Conservation (phyloP, 2,329 filamentous ascomycete species). For the Didymella lethalis region DNA sequence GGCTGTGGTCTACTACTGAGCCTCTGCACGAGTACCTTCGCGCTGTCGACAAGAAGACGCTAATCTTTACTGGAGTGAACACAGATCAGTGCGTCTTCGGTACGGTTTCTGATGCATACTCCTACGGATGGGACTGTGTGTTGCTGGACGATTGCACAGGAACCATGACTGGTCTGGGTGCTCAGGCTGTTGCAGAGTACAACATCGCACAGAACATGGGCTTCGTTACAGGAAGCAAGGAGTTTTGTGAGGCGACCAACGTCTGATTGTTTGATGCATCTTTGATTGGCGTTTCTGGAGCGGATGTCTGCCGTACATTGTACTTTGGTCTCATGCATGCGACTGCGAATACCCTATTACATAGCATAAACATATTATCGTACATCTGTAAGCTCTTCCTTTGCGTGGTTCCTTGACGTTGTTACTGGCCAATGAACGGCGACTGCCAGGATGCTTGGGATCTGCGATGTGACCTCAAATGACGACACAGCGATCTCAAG, state of each 20-base stretch:
- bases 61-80: conserved; percentile 55
- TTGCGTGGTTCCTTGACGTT: conserved; percentile 5
- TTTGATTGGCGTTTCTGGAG: conserved; percentile 9
- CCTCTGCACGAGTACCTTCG: conserved; percentile 53
- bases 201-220: conserved; percentile 55
- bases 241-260: conserved; percentile 36
- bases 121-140: conserved; percentile 54
- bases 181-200: conserved; percentile 52
- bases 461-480: conserved; percentile 39
- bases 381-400: background rate
- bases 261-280: conserved; percentile 11
- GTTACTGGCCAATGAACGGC: conserved; percentile 20
- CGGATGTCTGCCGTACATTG: conserved; percentile 6
- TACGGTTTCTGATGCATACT: conserved; percentile 54
- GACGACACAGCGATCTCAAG: conserved; percentile 34
- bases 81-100: conserved; percentile 56
- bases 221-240: conserved; percentile 51
- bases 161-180: conserved; percentile 52
- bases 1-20: conserved; percentile 52
- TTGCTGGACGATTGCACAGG: conserved; percentile 53
- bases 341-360: conserved; percentile 25
- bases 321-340: conserved; percentile 12
- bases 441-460: conserved; percentile 25
- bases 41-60: conserved; percentile 52
- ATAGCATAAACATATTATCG: conserved; percentile 6